Base-by-base conservation (phyloP, 352 stramenopile species). In the Pythium periplocum region DNA sequence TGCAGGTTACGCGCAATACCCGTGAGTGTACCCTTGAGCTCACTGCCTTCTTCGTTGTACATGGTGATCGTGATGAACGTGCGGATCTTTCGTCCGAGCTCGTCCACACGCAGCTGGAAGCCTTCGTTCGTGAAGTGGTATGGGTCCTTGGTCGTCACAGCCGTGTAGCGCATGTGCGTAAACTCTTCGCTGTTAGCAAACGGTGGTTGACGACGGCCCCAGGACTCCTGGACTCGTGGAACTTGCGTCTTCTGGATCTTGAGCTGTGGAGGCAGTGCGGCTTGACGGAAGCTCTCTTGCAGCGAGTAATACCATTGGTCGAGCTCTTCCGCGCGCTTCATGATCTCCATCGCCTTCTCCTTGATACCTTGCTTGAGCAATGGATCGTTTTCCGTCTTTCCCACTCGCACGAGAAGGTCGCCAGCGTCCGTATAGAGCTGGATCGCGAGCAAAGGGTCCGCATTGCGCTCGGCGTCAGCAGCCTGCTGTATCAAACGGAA, bases 51-150 rank as follows among this genome's bases (percentile, higher is more conserved):
- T 72, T 82, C 71, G 44, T 76, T 78, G 57, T 78, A 75, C 66
- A 78, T 76, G 12, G 71, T 82, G 38, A 78, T 67, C 4, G 63
- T 75, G 58, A 82, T 73, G 26, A 82, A 75, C 6, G 75, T 64
- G 5, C 71, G 71, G 33, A 78, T 72, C 33, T 66, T 64, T 31
- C 57, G 65, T 33, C 68, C 55, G 1, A 64, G 32, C 49, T 75
- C 53, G 31, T 70, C 53, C 0, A 76, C 62, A 8, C 73, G 62
- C 38, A 82, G 52, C 47, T 71, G 50, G 42, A 68, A 82, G 4
- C 69, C 67, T 12, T 82, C 68, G 31, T 66, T 41, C 3, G 66
- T 62, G 51, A 82, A 82, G 10, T 65, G 62, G 46, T 71, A 68
- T 4, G 72, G 72, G 39, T 78, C 61, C 46, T 70, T 72, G 3